Evolutionary conservation across 768 basidiomycete species (phyloP).

Genomic region (Lactarius quietus): DNA sequence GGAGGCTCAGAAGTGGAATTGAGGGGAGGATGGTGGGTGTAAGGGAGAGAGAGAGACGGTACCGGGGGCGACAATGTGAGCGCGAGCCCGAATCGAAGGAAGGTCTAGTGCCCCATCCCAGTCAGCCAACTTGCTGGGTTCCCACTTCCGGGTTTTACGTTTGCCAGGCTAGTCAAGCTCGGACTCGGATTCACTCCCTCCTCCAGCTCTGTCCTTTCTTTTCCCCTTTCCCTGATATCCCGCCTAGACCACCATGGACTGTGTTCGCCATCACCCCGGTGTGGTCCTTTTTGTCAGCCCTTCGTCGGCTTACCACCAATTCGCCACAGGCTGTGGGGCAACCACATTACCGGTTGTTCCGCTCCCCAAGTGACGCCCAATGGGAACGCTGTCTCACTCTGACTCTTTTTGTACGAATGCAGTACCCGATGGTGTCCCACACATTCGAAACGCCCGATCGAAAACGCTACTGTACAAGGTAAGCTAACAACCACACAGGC

Average conservation of each 20-base stretch:
- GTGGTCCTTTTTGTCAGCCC: conserved; percentile 7
- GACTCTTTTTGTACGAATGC: conserved; percentile 3
- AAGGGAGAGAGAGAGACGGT: conserved; percentile 13
- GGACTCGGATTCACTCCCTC: not conserved
- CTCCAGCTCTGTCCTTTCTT: not conserved
- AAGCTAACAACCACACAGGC: conserved; percentile 15
- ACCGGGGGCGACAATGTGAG: conserved; percentile 21
- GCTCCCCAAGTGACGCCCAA: not conserved
- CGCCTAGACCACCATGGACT: not conserved
- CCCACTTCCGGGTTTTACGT: conserved; percentile 19
- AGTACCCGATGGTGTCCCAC: not conserved
- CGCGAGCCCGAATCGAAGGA: conserved; percentile 20
- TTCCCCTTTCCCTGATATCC: not conserved
- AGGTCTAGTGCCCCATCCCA: conserved; percentile 19
- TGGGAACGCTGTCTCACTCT: conserved; percentile 7
- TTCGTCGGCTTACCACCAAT: conserved; percentile 18
- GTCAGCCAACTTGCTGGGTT: conserved; percentile 22
- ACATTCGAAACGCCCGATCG: conserved; percentile 4
- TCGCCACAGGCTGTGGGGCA: not conserved
- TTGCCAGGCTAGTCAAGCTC: conserved; percentile 1
- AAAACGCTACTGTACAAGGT: conserved; percentile 9
- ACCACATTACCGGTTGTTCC: conserved; percentile 9
- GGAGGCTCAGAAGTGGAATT: not conserved
- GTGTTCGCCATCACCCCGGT: not conserved
- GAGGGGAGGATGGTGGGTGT: conserved; percentile 22